Conservation (phyloP, 345 rosid genomes). For the Arabidopsis suecica region DNA sequence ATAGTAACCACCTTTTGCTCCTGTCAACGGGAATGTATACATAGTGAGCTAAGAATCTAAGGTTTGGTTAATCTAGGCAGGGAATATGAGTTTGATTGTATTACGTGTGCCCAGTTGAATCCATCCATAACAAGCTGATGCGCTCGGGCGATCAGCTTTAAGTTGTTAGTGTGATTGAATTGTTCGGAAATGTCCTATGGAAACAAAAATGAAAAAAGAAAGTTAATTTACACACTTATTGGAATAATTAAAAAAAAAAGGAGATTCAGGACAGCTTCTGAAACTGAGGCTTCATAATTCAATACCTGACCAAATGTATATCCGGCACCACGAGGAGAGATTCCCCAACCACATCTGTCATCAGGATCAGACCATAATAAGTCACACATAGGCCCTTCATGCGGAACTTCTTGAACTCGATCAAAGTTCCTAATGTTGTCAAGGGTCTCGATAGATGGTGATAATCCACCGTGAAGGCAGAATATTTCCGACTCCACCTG, state of each 20-base stretch:
- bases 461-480: constrained; percentile 97
- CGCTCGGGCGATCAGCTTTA: constrained; percentile 93
- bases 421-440: constrained; percentile 94
- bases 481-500: constrained; percentile 99
- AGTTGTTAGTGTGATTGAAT: constrained; percentile 87
- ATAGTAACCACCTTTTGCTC: constrained; percentile 98
- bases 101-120: constrained; percentile 97
- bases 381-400: constrained; percentile 99
- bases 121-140: constrained; percentile 99
- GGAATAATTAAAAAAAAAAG: neutral
- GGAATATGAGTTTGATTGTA: constrained; percentile 17
- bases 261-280: constrained; percentile 24
- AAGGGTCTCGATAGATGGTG: constrained; percentile 97
- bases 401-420: constrained; percentile 97
- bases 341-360: constrained; percentile 99
- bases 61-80: constrained; percentile 9
- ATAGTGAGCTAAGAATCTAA: constrained; percentile 18
- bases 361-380: constrained; percentile 99
- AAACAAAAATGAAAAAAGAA: constrained; percentile 12
- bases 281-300: neutral
- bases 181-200: constrained; percentile 93
- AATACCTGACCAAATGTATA: constrained; percentile 96
- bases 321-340: constrained; percentile 99
- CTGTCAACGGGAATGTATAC: constrained; percentile 52
- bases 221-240: constrained; percentile 17